phyloP scores from a whole-genome alignment of 1,284 basidiomycete genomes.

The Tylopilus sp. region DNA sequence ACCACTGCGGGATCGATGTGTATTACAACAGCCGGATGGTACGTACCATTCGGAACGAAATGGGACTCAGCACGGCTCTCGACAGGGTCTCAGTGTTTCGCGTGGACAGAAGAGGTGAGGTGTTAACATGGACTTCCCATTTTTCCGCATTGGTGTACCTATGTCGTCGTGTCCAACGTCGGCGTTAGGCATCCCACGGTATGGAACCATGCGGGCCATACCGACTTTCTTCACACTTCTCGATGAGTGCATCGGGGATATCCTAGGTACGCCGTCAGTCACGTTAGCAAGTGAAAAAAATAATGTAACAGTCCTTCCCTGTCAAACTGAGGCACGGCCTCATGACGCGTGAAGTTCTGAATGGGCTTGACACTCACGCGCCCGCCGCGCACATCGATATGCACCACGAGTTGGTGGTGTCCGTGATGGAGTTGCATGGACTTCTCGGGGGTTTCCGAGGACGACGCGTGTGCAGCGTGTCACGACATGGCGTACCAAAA shows the following conservation, averaged over 20 bases:
- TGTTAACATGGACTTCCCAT: not conserved
- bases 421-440: not conserved
- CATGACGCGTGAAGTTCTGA: not conserved
- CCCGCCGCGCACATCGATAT: not conserved
- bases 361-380: constrained; percentile 1
- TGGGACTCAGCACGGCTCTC: not conserved
- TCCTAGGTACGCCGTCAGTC: constrained; percentile 9
- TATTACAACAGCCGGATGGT: not conserved
- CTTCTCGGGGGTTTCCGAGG: constrained; percentile 1
- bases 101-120: not conserved
- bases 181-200: not conserved
- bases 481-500: not conserved
- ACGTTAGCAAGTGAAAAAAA: constrained; percentile 15
- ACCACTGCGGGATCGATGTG: not conserved
- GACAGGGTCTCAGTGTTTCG: constrained; percentile 4
- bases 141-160: not conserved
- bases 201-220: not conserved
- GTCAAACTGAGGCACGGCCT: constrained; percentile 2
- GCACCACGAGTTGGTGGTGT: not conserved
- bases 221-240: not conserved
- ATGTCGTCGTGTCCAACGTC: constrained; percentile 3
- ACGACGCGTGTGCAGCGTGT: not conserved
- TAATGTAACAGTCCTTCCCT: not conserved
- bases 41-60: constrained; percentile 1
- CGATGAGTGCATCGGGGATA: not conserved